phyloP scores from a whole-genome alignment of 805 yeast genomes.

The Lipomyces orientalis region DNA sequence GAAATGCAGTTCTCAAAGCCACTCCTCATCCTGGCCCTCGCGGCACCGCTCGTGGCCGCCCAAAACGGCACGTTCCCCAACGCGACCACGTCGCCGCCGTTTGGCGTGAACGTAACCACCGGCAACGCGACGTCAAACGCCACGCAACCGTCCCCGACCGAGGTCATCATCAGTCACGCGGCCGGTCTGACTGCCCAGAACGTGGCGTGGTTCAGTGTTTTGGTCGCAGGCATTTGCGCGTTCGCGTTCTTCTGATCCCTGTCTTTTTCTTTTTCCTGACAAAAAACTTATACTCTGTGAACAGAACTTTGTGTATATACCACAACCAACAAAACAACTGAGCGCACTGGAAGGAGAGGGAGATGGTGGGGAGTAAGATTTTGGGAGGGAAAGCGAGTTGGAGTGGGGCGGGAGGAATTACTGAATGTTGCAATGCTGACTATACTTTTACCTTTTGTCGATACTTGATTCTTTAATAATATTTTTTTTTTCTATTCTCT shows the following conservation, averaged over 20 bases:
- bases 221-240: not conserved
- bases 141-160: not conserved
- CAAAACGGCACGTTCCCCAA: not conserved
- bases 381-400: not conserved
- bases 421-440: not conserved
- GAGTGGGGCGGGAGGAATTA: not conserved
- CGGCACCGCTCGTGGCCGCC: not conserved
- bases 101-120: not conserved
- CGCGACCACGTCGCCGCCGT: not conserved
- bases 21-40: not conserved
- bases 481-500: not conserved
- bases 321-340: not conserved
- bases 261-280: too few species aligned
- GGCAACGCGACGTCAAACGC: not conserved
- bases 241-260: conserved; percentile 1
- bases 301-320: not conserved
- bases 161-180: not conserved
- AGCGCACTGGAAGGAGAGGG: not conserved
- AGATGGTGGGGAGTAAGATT: not conserved
- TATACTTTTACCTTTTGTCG: not conserved
- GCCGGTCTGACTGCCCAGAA: not conserved
- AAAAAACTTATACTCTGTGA: not conserved
- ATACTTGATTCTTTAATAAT: not conserved
- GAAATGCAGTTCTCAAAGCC: not conserved
- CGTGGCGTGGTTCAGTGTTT: not conserved